Conservation (phyloP, 176 grass and related monocot species). For the Zoysia japonica region DNA sequence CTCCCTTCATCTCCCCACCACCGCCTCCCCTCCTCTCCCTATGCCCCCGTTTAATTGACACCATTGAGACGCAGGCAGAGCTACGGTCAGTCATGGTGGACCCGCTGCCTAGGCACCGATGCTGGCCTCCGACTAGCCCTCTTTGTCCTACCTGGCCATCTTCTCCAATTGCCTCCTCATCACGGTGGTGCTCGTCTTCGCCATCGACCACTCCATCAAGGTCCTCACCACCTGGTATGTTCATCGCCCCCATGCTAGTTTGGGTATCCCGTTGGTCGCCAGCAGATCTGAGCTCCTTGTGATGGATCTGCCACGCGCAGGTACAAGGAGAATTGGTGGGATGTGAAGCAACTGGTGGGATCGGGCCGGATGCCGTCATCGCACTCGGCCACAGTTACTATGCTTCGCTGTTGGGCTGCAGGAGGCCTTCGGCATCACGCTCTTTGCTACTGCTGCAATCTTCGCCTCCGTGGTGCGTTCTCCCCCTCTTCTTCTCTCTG, state of each 20-base stretch:
- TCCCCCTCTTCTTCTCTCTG: neutral
- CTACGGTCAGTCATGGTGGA: constrained; percentile 27
- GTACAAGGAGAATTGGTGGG: constrained; percentile 93
- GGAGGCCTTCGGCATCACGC: no score
- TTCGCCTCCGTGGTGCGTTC: constrained; percentile 72
- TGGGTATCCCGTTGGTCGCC: neutral
- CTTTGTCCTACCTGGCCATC: constrained; percentile 65
- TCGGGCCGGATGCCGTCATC: constrained; percentile 84
- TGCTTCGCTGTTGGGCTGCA: constrained; percentile 23
- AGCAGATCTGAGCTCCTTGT: constrained; percentile 36
- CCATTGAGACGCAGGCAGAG: neutral
- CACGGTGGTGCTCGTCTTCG: constrained; percentile 65
- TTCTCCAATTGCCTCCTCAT: constrained; percentile 70
- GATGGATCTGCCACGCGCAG: constrained; percentile 39
- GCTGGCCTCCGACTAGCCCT: constrained; percentile 19
- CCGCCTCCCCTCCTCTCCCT: no score
- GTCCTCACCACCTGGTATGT: constrained; percentile 79
- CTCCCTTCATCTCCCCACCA: no score
- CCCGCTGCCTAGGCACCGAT: constrained; percentile 15
- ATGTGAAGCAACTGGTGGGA: constrained; percentile 69
- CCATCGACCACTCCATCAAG: constrained; percentile 73
- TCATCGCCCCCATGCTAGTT: no score
- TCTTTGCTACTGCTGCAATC: constrained; percentile 35
- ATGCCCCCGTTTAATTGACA: no score
- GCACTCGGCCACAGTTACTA: constrained; percentile 78